Evolutionary conservation across 495 filamentous ascomycete genomes (phyloP), one percentile per base, ranked within the genome.

Genomic region (Talaromyces ruber): DNA sequence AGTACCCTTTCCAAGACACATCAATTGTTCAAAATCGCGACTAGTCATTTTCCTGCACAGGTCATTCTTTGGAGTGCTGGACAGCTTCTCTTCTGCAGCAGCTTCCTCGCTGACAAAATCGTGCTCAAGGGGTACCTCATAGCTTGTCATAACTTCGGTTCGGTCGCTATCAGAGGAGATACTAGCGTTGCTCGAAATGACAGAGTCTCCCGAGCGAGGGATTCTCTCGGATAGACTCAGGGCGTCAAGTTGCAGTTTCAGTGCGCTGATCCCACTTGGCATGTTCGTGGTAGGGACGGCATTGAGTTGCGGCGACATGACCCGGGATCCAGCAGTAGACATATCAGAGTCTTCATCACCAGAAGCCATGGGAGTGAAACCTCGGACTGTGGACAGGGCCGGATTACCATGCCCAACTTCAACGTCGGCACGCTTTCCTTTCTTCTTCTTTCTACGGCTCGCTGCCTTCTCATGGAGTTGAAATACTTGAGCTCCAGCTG

Each of bases 1-100:
- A 4, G 93, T 90, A 63, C 94, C 94, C 69, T 98, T 98, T 28
- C 94, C 94, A 37, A 98, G 85, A 70, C 93, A 97, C n/a, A 90
- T 87, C n/a, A 98, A 72, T 34, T 89, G 85, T 64, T 93, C 86
- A 69, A 98, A 98, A 71, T 98, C 95, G 1, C 85, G 83, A 9
- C 93, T 86, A 16, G 88, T 88, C 90, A 98, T 96, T 74, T 98
- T 97, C 57, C 88, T 86, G 64, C 76, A 78, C 39, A 83, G 64
- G 61, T 79, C 73, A 57, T 70, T 74, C 56, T 76, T 72, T 58
- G 76, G 61, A 57, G 75, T 72, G 16, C 62, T 65, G n/a, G 67
- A 60, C 50, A 37, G 28, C 24, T 62, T 67, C 54, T 81, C 77
- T 39, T 74, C 71, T 14, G 71, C 68, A 4, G 61, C 74, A n/a